Evolutionary conservation across 148 eudicot species (phyloP).

Genomic region (Cornus kousa): DNA sequence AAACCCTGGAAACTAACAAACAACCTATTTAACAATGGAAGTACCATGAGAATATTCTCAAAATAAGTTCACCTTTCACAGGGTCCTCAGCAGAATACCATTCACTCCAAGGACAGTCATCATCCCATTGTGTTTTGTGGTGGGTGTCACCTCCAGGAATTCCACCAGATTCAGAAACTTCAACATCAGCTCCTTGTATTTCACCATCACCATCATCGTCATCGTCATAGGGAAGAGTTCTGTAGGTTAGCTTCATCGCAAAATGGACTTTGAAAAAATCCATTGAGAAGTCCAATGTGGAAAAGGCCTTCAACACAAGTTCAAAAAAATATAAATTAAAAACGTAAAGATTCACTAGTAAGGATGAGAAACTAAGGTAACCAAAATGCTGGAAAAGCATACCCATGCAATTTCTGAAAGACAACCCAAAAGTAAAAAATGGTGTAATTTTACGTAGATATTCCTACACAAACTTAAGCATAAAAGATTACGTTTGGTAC

Average conservation of each 20-base stretch:
- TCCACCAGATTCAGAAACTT: conserved; percentile 34
- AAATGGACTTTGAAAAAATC: conserved; percentile 67
- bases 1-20: background rate
- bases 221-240: conserved; percentile 57
- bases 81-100: conserved; percentile 98
- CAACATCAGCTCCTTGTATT: conserved; percentile 41
- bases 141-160: conserved; percentile 37
- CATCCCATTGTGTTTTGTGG: conserved; percentile 83
- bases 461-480: conserved; percentile 6
- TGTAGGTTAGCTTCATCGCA: conserved; percentile 85
- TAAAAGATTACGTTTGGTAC: background rate
- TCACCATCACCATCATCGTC: conserved; percentile 41
- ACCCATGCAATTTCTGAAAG: background rate
- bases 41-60: background rate
- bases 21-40: background rate
- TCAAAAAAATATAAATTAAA: conserved; percentile 10
- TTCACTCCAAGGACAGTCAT: conserved; percentile 96
- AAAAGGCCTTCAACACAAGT: conserved; percentile 58
- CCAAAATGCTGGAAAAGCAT: background rate
- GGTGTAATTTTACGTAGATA: background rate
- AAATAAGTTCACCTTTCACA: conserved; percentile 54
- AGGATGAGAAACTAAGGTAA: conserved; percentile 6
- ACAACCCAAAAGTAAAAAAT: background rate
- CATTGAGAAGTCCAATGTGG: conserved; percentile 67
- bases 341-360: background rate